A percentile compares a stretch with the other conserved stretches of the same genome.
phyloP scores from a whole-genome alignment of 345 rosid genomes.

The Eucalyptus melliodora region DNA sequence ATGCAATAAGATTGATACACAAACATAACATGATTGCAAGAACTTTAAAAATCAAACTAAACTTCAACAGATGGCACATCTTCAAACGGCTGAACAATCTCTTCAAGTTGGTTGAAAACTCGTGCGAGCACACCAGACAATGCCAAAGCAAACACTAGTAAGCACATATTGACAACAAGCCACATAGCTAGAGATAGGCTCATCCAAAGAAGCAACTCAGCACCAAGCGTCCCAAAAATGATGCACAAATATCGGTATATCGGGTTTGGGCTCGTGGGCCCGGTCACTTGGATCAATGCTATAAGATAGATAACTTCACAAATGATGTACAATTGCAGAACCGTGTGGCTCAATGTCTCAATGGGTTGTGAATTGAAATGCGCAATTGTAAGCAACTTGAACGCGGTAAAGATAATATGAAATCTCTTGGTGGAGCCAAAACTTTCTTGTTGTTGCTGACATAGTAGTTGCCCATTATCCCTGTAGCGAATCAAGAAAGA shows the following conservation, averaged over 20 bases:
- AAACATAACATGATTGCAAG: no score
- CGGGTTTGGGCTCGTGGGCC: fast-evolving
- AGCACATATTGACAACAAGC: no score
- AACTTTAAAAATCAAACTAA: no score
- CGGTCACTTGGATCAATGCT: neutral
- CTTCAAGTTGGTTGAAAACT: no score
- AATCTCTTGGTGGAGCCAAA: neutral
- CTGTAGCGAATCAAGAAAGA: no score
- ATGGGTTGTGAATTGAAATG: neutral
- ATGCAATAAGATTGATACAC: no score
- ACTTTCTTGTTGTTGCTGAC: neutral
- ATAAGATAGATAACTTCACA: neutral
- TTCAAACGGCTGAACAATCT: no score
- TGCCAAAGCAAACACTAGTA: no score
- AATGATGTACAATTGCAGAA: no score
- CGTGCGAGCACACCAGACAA: no score
- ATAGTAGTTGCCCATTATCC: neutral
- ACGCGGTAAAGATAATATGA: fast-evolving
- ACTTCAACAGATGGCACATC: no score
- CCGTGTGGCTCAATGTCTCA: fast-evolving
- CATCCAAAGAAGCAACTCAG: neutral
- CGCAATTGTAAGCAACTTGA: no score
- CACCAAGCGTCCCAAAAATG: fast-evolving
- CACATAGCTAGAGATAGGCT: neutral
- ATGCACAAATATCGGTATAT: neutral